These are phyloP conservation scores for Pseudonitzschia multiseries DNA, from an alignment of 108 stramenopile genomes.

Conservation along the genomic window DNA sequence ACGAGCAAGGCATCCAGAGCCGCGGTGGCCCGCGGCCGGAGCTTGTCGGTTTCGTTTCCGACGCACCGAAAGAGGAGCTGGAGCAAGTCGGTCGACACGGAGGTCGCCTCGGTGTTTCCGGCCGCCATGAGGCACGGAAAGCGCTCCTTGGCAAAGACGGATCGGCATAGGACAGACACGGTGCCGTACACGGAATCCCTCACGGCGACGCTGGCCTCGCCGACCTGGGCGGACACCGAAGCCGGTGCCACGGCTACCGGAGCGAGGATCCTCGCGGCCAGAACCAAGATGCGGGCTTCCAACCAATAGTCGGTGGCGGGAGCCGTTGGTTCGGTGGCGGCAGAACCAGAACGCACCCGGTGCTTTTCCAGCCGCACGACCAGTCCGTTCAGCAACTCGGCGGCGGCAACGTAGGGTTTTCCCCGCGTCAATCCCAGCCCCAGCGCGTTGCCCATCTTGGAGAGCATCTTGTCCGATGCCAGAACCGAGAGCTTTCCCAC, in stretches of 20 bases:
- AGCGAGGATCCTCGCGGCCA: conserved; percentile 21
- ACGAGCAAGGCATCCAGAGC: conserved; percentile 73
- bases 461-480: conserved; percentile 29
- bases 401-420: conserved; percentile 50
- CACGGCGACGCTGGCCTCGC: conserved; percentile 39
- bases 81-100: conserved; percentile 2
- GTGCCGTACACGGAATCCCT: conserved; percentile 74
- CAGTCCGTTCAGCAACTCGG: conserved; percentile 59
- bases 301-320: background rate
- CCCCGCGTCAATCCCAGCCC: conserved; percentile 30
- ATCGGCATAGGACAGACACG: conserved; percentile 62
- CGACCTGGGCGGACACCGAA: conserved; percentile 18
- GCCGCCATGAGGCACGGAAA: conserved; percentile 16
- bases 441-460: conserved; percentile 18
- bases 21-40: conserved; percentile 67
- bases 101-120: conserved; percentile 4
- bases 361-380: conserved; percentile 37
- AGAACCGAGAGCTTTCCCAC: conserved; percentile 48
- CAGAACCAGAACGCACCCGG: background rate
- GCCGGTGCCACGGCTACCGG: conserved; percentile 35
- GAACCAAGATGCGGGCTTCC: background rate
- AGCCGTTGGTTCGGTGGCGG: background rate
- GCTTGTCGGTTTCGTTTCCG: conserved; percentile 62
- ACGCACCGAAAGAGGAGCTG: conserved; percentile 71
- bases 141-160: conserved; percentile 26